Conservation (phyloP, 371 early-diverging fungal species). For the Capillidium rhysosporum region DNA sequence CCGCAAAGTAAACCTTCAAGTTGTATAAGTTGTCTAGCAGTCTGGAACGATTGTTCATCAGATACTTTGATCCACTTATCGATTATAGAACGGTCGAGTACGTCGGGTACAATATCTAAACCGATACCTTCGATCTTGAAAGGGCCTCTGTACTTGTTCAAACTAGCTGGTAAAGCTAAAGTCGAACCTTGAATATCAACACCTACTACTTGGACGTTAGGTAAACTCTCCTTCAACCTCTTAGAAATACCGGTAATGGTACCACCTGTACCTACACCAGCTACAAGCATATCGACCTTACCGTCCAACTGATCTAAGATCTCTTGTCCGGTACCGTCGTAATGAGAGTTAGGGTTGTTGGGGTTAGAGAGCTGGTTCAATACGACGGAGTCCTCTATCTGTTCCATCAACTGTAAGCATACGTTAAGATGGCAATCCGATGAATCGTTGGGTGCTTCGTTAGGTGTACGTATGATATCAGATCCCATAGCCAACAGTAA, state of each 20-base stretch:
- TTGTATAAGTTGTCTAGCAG: constrained; percentile 84
- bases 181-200: constrained; percentile 92
- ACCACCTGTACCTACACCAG: constrained; percentile 92
- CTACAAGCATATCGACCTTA: constrained; percentile 85
- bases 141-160: constrained; percentile 32
- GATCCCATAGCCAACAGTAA: constrained; percentile 91
- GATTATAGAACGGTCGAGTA: constrained; percentile 60
- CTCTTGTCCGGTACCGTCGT: constrained; percentile 79
- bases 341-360: constrained; percentile 92
- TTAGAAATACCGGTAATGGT: constrained; percentile 87
- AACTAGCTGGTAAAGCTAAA: constrained; percentile 64
- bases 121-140: constrained; percentile 91
- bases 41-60: constrained; percentile 82
- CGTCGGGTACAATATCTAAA: constrained; percentile 90
- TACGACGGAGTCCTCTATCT: constrained; percentile 86
- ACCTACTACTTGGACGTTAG: constrained; percentile 67
- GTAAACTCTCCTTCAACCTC: constrained; percentile 82
- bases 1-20: constrained; percentile 89
- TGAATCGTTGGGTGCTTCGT: constrained; percentile 95
- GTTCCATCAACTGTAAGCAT: constrained; percentile 70
- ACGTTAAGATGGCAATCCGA: constrained; percentile 94
- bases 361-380: constrained; percentile 87
- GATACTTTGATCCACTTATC: constrained; percentile 88
- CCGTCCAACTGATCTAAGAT: constrained; percentile 65
- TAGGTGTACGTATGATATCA: constrained; percentile 93